Conservation (phyloP, 2,329 filamentous ascomycete species). For the Scedosporium aurantiacum region DNA sequence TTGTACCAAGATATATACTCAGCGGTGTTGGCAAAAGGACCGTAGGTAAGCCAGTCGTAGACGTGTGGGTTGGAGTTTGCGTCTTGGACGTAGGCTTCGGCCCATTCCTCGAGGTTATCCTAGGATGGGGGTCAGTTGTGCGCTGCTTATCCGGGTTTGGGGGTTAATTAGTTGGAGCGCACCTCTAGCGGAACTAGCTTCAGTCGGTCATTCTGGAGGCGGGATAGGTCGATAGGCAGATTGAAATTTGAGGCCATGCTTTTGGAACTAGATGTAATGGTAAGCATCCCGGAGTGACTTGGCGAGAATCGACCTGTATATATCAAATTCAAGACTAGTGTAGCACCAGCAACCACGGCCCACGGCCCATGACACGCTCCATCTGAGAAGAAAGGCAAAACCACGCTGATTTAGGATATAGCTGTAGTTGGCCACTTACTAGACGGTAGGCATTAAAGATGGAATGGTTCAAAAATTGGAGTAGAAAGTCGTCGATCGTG, state of each 20-base stretch:
- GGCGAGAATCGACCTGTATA: neutral
- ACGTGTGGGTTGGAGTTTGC: neutral
- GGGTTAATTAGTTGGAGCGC: neutral
- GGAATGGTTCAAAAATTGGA: too few relatives aligned
- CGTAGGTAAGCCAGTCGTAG: conserved; percentile 6
- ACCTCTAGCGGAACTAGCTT: neutral
- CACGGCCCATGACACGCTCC: too few relatives aligned
- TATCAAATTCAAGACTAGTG: too few relatives aligned
- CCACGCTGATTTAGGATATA: too few relatives aligned
- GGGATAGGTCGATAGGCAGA: neutral
- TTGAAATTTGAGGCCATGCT: neutral
- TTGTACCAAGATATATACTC: conserved; percentile 5
- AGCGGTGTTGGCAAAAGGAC: conserved; percentile 4
- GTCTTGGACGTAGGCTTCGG: neutral
- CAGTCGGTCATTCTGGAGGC: neutral
- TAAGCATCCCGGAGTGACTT: neutral
- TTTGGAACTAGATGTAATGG: neutral
- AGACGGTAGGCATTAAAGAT: too few relatives aligned
- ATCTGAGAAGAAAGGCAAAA: too few relatives aligned
- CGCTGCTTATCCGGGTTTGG: too few relatives aligned
- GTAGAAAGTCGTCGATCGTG: too few relatives aligned
- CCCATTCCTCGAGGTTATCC: neutral
- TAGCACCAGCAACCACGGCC: too few relatives aligned
- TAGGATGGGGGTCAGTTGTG: neutral
- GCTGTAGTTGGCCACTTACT: too few relatives aligned